These are phyloP conservation scores for Dipteronia dyeriana DNA, from an alignment of 345 rosid species.

Conservation along the genomic window DNA sequence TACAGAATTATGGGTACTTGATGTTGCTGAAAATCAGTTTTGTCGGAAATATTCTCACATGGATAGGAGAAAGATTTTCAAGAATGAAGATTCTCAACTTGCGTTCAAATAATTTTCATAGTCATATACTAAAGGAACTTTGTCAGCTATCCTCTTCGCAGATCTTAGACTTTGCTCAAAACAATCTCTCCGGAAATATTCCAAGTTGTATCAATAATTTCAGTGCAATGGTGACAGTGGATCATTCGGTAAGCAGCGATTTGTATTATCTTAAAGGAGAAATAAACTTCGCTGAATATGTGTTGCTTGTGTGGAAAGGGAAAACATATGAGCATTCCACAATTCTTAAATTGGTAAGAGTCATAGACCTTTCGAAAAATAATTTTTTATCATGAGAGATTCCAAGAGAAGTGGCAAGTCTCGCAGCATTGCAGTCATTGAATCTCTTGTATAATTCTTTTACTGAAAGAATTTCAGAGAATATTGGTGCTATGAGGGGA, in stretches of 20 bases:
- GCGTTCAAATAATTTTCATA: slow-evolving; percentile 23
- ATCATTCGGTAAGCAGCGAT: too few species aligned
- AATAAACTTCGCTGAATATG: neutral
- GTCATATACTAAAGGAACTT: slow-evolving; percentile 22
- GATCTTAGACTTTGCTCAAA: slow-evolving; percentile 22
- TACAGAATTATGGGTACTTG: neutral
- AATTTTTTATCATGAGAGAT: slow-evolving; percentile 12
- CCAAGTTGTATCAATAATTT: slow-evolving; percentile 12
- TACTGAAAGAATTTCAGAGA: slow-evolving; percentile 18
- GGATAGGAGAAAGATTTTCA: slow-evolving; percentile 17
- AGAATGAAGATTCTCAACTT: slow-evolving; percentile 9
- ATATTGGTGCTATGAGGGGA: slow-evolving; percentile 23
- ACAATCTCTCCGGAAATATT: slow-evolving; percentile 9
- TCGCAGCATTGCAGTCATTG: slow-evolving; percentile 13
- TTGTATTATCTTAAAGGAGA: too few species aligned
- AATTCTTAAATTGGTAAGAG: slow-evolving; percentile 10
- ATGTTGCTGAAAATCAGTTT: neutral
- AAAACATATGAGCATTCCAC: slow-evolving; percentile 19
- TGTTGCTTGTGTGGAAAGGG: slow-evolving; percentile 25
- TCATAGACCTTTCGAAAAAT: slow-evolving; percentile 29
- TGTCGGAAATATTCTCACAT: slow-evolving; percentile 11
- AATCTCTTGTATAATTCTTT: slow-evolving; percentile 29
- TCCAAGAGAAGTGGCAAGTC: slow-evolving; percentile 19
- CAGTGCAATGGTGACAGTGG: neutral
- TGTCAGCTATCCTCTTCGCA: slow-evolving; percentile 12